A percentile compares a stretch with the other conserved stretches of the same genome.
phyloP scores from a whole-genome alignment of 805 yeast genomes.

The Ogataea pini region DNA sequence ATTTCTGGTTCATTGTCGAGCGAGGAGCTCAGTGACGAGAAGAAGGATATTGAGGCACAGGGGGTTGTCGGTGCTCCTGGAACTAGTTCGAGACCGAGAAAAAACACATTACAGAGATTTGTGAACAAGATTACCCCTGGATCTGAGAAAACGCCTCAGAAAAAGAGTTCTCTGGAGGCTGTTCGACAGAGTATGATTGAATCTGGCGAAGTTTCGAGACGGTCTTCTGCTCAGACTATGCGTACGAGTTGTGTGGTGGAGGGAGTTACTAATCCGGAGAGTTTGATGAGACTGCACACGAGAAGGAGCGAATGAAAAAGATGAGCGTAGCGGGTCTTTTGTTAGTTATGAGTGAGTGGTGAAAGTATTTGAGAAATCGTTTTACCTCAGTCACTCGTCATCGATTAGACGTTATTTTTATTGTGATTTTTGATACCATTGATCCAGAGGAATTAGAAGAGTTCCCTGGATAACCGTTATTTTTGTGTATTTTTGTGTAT shows the following conservation, averaged over 20 bases:
- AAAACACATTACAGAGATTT: constrained; percentile 20
- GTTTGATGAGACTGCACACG: constrained; percentile 26
- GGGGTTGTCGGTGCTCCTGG: neutral
- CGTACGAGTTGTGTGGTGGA: constrained; percentile 27
- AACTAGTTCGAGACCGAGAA: constrained; percentile 13
- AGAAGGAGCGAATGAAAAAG: neutral
- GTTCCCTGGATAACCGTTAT: too few relatives aligned
- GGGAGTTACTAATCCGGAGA: constrained; percentile 26
- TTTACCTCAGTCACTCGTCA: too few relatives aligned
- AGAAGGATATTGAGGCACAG: constrained; percentile 18
- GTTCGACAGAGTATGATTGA: constrained; percentile 24
- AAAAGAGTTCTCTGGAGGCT: constrained; percentile 18
- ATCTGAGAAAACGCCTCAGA: neutral
- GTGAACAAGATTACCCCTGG: constrained; percentile 13
- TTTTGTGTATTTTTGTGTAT: neutral
- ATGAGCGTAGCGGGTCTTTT: neutral
- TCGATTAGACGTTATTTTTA: too few relatives aligned
- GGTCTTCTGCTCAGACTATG: constrained; percentile 29
- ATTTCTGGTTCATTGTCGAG: constrained; percentile 9
- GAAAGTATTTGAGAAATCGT: too few relatives aligned
- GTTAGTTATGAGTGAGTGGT: too few relatives aligned
- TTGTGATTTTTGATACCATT: too few relatives aligned
- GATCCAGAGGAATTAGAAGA: too few relatives aligned
- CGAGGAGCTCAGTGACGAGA: constrained; percentile 16
- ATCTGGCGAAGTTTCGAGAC: constrained; percentile 26